Evolutionary conservation across 2,329 filamentous ascomycete genomes (phyloP), one percentile per base, ranked within the genome.

Genomic region (Botrytis squamosa): DNA sequence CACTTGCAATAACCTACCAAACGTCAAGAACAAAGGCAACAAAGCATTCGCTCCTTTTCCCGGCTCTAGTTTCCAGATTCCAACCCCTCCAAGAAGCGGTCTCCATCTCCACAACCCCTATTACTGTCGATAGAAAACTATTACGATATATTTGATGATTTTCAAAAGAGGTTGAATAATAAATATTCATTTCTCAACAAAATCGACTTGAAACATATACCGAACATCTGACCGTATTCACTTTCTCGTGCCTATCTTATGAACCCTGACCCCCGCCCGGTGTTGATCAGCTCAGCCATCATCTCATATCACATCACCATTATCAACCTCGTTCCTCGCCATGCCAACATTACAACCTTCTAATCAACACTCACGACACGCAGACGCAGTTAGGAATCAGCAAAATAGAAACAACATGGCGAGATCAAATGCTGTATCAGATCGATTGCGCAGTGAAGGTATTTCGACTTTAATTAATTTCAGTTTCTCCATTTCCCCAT

Each of bases 401-500:
- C 69, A 66, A 38, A 71, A 44, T 72, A 70, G 52, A 40, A 60
- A 70, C 46, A 49, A 59, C 5, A 74, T 77, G 76, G 72, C 57
- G 33, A 72, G 68, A 57, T 76, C 77, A 60, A 75, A 73, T 22
- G 74, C 73, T 22, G 62, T 77, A 42, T 74, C 77, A 10, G 73
- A 75, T 55, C 76, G 77, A 44, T 65, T 78, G 72, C 78, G 79
- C 44, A 79, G 78, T 70, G 78, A 80, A 76, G 79, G 79, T 80
- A 77, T 57, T 71, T 59, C 14, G 12, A 64, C 25, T 40, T 52
- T 55, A 4, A 44, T 40, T 33, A 14, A 42, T 40, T 40, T 16
- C 16, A 52, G 38, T 29, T 55, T 36, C 66, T 29, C 33, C 16
- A 38, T 46, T 52, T 55, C 55, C 62, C 44, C 29, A 65, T 59